Base-by-base conservation (phyloP, 768 basidiomycete species). In the Mycena crocata region DNA sequence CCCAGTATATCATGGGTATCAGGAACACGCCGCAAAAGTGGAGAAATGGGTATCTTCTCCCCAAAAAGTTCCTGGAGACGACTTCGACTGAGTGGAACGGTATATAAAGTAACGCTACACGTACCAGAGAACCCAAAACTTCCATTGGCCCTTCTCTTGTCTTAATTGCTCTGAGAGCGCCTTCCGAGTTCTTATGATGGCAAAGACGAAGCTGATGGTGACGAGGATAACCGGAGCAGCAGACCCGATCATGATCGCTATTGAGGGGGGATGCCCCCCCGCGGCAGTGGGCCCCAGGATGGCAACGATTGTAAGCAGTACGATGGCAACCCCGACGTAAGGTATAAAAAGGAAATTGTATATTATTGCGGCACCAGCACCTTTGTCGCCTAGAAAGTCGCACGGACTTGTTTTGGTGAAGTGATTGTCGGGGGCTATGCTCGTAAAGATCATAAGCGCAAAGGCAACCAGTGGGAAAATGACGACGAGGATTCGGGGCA, bases 11-110 rank as follows among this genome's bases (percentile, higher is more conserved):
- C 61, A 62, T 62, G 40, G 61, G 61, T 31, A 62, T 19, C 1
- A 62, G 61, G 52, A 62, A 62, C 19, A 62, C 51, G 51, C 61
- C 61, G 21, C 51, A 62, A 26, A 62, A 55, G 50, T 62, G 61
- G 23, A 62, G 19, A 19, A 54, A 62, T 8, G 51, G 61, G 51
- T 62, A 62, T 30, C 40, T 50, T 35, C 26, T n/a, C 7, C 12
- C n/a, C 34, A 37, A 30, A 10, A 46, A 24, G 13, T 34, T 15
- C 61, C 61, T 62, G 23, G 13, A 46, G 54, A 8, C 40, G 6
- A 14, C n/a, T 35, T 23, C 24, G 5, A 2, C 5, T 7, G 40
- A 49, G 24, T 13, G 32, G 10, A 24, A 42, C 39, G 17, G n/a
- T n/a, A n/a, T n/a, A n/a, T n/a, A n/a, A 50, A 15, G 26, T 5